These are phyloP conservation scores for Trichoderma brevicompactum DNA, from an alignment of 2,329 filamentous ascomycete species.

Conservation along the genomic window DNA sequence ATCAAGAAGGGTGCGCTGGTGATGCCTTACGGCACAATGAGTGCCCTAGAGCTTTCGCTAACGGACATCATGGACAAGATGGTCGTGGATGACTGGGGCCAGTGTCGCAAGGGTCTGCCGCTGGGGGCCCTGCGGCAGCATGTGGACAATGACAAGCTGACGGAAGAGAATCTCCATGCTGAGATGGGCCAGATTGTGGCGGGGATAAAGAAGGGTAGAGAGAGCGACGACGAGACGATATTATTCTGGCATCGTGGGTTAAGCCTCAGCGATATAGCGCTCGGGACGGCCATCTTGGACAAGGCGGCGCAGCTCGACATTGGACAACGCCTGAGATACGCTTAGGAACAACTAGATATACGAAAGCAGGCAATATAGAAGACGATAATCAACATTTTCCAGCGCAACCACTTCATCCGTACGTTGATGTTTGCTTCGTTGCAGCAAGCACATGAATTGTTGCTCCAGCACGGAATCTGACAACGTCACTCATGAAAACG, in stretches of 20 bases:
- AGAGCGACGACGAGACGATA: conserved; percentile 29
- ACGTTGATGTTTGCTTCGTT: background rate
- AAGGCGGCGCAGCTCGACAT: conserved; percentile 26
- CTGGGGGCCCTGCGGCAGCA: conserved; percentile 28
- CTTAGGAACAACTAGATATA: background rate
- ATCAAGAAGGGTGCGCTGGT: conserved; percentile 23
- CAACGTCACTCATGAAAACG: background rate
- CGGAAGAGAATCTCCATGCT: conserved; percentile 27
- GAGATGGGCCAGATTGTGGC: conserved; percentile 28
- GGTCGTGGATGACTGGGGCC: conserved; percentile 28
- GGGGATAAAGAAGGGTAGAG: conserved; percentile 24
- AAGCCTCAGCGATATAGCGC: conserved; percentile 28
- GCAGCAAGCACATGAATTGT: background rate
- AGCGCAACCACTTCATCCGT: background rate
- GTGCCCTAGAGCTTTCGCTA: conserved; percentile 25
- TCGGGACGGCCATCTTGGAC: conserved; percentile 24
- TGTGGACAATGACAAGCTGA: conserved; percentile 28
- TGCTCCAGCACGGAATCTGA: background rate
- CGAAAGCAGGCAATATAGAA: background rate
- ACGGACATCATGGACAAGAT: conserved; percentile 29
- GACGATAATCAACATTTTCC: background rate
- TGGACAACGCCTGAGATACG: conserved; percentile 27
- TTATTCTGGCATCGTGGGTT: conserved; percentile 29
- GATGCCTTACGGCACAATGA: conserved; percentile 28
- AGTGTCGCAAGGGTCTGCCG: conserved; percentile 29